phyloP scores from a whole-genome alignment of 768 basidiomycete species.

The Tylopilus intermedius region DNA sequence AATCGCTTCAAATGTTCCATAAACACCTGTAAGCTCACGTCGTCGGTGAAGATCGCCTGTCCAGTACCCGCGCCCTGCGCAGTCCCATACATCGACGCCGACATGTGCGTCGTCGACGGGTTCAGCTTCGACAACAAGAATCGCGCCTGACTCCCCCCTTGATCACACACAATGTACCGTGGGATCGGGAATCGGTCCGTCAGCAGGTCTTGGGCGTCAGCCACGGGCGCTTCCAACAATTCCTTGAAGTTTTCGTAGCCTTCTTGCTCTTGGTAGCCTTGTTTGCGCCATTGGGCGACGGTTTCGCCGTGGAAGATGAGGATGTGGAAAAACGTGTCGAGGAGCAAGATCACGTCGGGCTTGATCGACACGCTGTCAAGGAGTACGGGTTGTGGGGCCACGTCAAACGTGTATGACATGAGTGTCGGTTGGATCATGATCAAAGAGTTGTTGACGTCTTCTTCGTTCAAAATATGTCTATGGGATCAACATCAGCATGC shows the following conservation, averaged over 20 bases:
- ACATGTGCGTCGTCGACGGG: constrained; percentile 97
- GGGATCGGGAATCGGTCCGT: constrained; percentile 96
- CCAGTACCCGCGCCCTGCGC: constrained; percentile 50
- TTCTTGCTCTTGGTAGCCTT: constrained; percentile 97
- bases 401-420: constrained; percentile 87
- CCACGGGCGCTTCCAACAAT: constrained; percentile 77
- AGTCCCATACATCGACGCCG: constrained; percentile 78
- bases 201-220: constrained; percentile 94
- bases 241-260: constrained; percentile 99
- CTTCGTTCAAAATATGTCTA: constrained; percentile 92
- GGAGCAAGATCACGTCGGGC: constrained; percentile 90
- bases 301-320: constrained; percentile 99
- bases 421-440: constrained; percentile 99
- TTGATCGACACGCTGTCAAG: constrained; percentile 98
- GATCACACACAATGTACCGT: constrained; percentile 96
- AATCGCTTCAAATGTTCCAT: constrained; percentile 96
- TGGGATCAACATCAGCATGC: constrained; percentile 2
- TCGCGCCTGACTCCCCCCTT: constrained; percentile 96
- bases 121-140: constrained; percentile 96
- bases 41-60: constrained; percentile 96
- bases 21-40: constrained; percentile 95
- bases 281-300: constrained; percentile 90
- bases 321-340: constrained; percentile 99
- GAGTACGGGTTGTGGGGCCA: constrained; percentile 64
- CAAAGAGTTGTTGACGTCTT: constrained; percentile 97